These are phyloP conservation scores for Tripterygium wilfordii DNA, from an alignment of 177 flowering plant genomes.

Conservation along the genomic window DNA sequence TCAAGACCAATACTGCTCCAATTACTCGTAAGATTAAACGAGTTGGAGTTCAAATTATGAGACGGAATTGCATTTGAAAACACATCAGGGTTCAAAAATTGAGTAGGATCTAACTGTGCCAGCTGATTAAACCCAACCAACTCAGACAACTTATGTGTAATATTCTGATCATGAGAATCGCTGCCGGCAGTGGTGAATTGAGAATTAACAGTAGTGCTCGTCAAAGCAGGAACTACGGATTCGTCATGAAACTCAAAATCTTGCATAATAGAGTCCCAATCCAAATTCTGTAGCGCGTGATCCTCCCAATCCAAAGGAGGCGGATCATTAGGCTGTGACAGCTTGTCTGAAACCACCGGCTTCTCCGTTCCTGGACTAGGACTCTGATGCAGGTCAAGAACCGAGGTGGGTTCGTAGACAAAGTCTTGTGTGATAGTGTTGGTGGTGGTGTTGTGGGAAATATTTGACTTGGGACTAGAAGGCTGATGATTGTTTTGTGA, in stretches of 20 bases:
- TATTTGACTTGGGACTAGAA: slow-evolving; percentile 19
- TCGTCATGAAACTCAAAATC: slow-evolving; percentile 56
- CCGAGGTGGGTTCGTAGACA: slow-evolving; percentile 75
- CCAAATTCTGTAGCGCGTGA: slow-evolving; percentile 34
- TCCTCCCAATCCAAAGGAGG: slow-evolving; percentile 34
- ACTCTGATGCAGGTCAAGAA: slow-evolving; percentile 68
- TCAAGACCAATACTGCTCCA: slow-evolving; percentile 36
- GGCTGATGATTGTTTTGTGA: slow-evolving; percentile 17
- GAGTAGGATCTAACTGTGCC: background rate
- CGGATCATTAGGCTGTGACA: no score
- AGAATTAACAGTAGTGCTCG: no score
- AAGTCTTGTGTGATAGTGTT: slow-evolving; percentile 3
- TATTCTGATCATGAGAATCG: no score
- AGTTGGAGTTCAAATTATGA: background rate
- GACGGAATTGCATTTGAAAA: background rate
- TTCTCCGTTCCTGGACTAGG: slow-evolving; percentile 49
- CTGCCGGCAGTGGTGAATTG: no score
- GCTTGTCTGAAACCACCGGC: slow-evolving; percentile 9
- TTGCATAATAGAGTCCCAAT: slow-evolving; percentile 63
- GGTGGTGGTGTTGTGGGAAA: slow-evolving; percentile 11
- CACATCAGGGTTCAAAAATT: background rate
- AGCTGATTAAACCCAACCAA: background rate
- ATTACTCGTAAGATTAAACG: slow-evolving; percentile 5
- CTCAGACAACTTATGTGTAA: slow-evolving; percentile 1
- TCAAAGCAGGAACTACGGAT: slow-evolving; percentile 12